Evolutionary conservation across 768 basidiomycete species (phyloP), one percentile per base, ranked within the genome.

Genomic region (Coprinopsis marcescibilis): DNA sequence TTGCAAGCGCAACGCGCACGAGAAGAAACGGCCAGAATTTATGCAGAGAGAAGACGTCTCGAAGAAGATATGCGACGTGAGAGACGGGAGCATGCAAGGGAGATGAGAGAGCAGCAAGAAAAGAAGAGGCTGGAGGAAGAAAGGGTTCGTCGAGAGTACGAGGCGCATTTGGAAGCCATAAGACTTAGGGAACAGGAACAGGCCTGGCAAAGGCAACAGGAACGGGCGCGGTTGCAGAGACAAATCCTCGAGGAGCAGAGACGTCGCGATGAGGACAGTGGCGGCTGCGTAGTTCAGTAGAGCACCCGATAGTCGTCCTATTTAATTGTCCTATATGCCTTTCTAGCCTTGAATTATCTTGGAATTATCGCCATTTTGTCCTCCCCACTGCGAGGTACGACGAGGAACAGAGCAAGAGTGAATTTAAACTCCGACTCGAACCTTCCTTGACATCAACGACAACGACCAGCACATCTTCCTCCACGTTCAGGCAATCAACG

Each of bases 1-100:
- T 19, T 62, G 60, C 51, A 71, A 58, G 48, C 65, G 70, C 27
- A 66, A 70, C 26, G 47, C 8, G 25, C 30, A 14, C 47, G 26
- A 25, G 47, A 26, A 12, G 47, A 48, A 20, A 17, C 42, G 8
- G 40, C 39, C 30, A 41, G 39, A 13, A 35, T 42, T 11, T 38
- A 40, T 12, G 47, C 38, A 13, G 47, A 48, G 21, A 20, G 38
- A 17, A 20, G 23, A 15, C 34, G 39, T 6, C 29, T 34, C 11
- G 27, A 48, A 21, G 39, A 48, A 19, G 17, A 38, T 3, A 32
- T 41, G 29, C 24, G 33, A 19, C 38, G 38, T 6, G 34, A 48
- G 21, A 14, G 39, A 14, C 15, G 17, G 8, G 47, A 48, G 32
- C 7, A 32, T 20, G 47, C 32, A 24, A n/a, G 19, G 8, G 15